Evolutionary conservation across 352 stramenopile genomes (phyloP), one percentile per base, ranked within the genome.

Genomic region (Sclerospora graminicola): DNA sequence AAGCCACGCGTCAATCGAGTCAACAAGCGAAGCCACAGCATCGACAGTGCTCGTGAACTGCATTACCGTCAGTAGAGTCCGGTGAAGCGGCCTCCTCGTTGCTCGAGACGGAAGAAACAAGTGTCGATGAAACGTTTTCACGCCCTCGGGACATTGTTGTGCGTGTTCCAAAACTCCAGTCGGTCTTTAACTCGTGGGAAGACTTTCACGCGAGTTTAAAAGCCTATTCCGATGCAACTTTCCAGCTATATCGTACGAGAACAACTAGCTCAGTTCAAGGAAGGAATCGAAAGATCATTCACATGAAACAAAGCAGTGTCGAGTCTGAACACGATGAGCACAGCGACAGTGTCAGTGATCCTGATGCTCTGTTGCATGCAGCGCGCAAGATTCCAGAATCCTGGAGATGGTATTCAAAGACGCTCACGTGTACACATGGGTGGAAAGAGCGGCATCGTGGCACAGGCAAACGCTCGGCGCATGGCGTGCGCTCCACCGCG

Each of bases 331-430:
- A 66, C 45, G 39, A 66, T 54, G 51, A 76, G 59, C 46, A 48
- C 48, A n/a, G 57, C 51, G 15, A 57, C 63, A 44, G 20, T 13
- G 41, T 19, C 13, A 51, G 44, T 34, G 43, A 67, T 38, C 27
- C 34, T 14, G 55, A 60, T 2, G 20, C 15, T 1, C 13, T 8
- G n/a, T 41, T 49, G 30, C 58, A 9, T 19, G 39, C 9, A 11
- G 48, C 66, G 13, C 49, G 61, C 3, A 49, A 62, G 31, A 89
- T 89, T 5, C 76, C 76, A 0, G 69, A 81, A 24, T 52, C 69
- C 6, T 89, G 65, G 73, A 69, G 74, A 49, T 89, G 76, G 76
- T 89, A 89, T 37, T 86, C 74, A 0, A 89, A 89, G 47, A 89
- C 76, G 0, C 41, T 89, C 6, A 86, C 69, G 30, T 89, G 76